Evolutionary conservation across 2,329 filamentous ascomycete species (phyloP), one percentile per base, ranked within the genome.

Genomic region (Albophoma yamanashiensis): DNA sequence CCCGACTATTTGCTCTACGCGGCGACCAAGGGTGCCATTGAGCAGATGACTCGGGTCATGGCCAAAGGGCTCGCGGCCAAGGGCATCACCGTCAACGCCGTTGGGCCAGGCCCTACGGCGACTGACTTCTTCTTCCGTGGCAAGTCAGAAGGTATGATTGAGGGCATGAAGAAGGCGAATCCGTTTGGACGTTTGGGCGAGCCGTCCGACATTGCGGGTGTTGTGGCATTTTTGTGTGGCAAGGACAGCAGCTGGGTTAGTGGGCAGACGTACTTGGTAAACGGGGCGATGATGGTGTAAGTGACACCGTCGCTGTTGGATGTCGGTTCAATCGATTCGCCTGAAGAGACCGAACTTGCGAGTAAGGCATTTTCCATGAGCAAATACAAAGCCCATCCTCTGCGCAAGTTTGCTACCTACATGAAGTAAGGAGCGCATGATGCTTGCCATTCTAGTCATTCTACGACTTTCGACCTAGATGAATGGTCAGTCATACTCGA

Each of bases 1-100:
- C 74, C 79, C 0, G 63, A 67, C 0, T 82, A 83, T 63, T 71
- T 80, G 20, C 73, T 83, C 11, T 87, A 86, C 67, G 74, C 74
- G 12, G 72, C 78, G 0, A 82, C 79, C 52, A 87, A 87, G 66
- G 83, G 82, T 56, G 81, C 83, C 11, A 76, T 87, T 47, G 82
- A 86, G 68, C 81, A 85, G 68, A 79, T 86, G 73, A 78, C 78
- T 0, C 77, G 82, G 14, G 71, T 79, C 3, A 68, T 85, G 62
- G 76, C 79, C 53, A 85, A 84, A 68, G 82, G 84, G 58, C 75
- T 85, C 27, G 81, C 75, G 1, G 64, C 70, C 12, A 79, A 76
- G 64, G 78, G 78, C 2, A 81, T 85, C 67, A 73, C 70, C 4
- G 76, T 79, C 61, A 79, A 79, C 59, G 75, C 75, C 11, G 67